phyloP scores from a whole-genome alignment of 345 rosid species.

The Linum lewisii region DNA sequence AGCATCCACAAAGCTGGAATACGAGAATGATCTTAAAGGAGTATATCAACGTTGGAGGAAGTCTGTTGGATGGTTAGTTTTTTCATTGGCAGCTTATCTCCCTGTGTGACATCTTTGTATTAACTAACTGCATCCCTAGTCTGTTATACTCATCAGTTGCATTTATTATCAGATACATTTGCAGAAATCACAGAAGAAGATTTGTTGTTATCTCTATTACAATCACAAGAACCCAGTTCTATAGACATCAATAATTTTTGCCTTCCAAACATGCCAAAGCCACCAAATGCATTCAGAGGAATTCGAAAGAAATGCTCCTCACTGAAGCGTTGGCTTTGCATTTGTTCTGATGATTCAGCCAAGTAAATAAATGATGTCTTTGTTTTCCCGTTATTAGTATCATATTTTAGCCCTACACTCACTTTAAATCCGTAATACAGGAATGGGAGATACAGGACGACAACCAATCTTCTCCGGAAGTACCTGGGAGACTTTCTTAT shows the following conservation, averaged over 20 bases:
- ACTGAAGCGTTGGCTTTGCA: constrained; percentile 74
- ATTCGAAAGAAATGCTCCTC: constrained; percentile 57
- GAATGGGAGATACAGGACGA: constrained; percentile 50
- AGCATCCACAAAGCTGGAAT: constrained; percentile 84
- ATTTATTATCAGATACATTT: constrained; percentile 44
- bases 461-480: constrained; percentile 64
- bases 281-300: constrained; percentile 76
- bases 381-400: background rate
- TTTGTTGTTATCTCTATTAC: constrained; percentile 47
- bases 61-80: constrained; percentile 55
- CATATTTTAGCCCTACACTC: constrained; percentile 3
- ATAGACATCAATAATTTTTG: constrained; percentile 42
- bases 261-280: constrained; percentile 73
- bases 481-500: constrained; percentile 84
- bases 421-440: constrained; percentile 27
- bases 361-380: constrained; percentile 34
- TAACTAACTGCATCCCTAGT: background rate
- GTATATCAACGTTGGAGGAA: constrained; percentile 48
- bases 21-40: constrained; percentile 61
- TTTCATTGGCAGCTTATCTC: constrained; percentile 4
- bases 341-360: constrained; percentile 75
- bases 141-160: constrained; percentile 13
- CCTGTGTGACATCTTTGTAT: constrained; percentile 2
- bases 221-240: constrained; percentile 41
- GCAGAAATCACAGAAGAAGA: constrained; percentile 37